These are phyloP conservation scores for Ophiosphaerella narmari DNA, from an alignment of 2,329 filamentous ascomycete genomes.

Conservation along the genomic window DNA sequence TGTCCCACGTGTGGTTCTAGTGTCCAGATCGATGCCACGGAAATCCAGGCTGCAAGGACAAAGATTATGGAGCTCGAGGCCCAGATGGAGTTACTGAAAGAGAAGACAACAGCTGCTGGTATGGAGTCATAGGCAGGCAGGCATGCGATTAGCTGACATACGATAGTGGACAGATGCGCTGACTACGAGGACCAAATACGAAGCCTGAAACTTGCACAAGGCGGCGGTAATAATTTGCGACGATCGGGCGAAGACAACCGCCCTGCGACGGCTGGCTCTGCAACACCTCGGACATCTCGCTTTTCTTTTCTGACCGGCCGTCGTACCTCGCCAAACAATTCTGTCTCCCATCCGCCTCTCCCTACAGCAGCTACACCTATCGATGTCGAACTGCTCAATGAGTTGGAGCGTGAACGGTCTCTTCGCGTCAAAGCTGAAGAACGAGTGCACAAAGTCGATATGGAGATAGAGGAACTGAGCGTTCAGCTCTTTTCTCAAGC, in stretches of 20 bases:
- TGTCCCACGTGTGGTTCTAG: constrained; percentile 40
- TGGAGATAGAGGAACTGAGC: constrained; percentile 78
- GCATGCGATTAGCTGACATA: not conserved
- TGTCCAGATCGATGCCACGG: constrained; percentile 15
- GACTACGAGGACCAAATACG: constrained; percentile 81
- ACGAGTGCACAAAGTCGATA: constrained; percentile 67
- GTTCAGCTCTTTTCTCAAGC: constrained; percentile 78
- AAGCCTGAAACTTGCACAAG: constrained; percentile 47
- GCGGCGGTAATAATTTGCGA: constrained; percentile 2
- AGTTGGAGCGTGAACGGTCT: constrained; percentile 68
- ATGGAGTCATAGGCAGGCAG: constrained; percentile 26
- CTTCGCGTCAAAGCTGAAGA: constrained; percentile 72
- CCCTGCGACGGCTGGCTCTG: constrained; percentile 35
- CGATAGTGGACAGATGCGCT: constrained; percentile 62
- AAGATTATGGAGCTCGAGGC: constrained; percentile 64
- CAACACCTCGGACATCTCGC: constrained; percentile 41
- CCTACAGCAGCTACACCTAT: constrained; percentile 19
- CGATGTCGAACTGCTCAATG: constrained; percentile 61
- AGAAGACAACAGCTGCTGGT: constrained; percentile 70
- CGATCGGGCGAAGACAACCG: constrained; percentile 34
- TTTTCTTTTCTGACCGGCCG: constrained; percentile 51
- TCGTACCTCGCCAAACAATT: constrained; percentile 40
- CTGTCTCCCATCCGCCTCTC: constrained; percentile 41
- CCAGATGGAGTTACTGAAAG: constrained; percentile 71
- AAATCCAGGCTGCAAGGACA: constrained; percentile 24